Evolutionary conservation across 768 basidiomycete species (phyloP), one percentile per base, ranked within the genome.

Genomic region (Podaxis sp.): DNA sequence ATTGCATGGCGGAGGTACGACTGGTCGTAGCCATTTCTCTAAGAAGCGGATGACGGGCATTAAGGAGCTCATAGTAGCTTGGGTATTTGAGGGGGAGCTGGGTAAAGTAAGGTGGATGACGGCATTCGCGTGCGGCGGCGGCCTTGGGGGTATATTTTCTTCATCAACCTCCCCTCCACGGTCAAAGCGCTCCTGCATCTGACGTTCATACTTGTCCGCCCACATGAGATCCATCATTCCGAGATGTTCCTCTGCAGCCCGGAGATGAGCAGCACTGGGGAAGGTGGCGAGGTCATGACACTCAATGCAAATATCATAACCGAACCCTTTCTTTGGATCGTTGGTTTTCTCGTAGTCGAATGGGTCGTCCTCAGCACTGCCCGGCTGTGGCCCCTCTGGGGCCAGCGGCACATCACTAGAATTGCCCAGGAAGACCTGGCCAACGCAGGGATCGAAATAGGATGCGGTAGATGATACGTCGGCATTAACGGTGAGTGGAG

Each of bases 251-350:
- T 94, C 90, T 7, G 88, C 90, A 2, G 86, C 87, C 56, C 86
- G 81, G 40, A 93, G 73, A 68, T 91, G 88, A 38, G 83, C 78
- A 0, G 80, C 62, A n/a, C 80, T 80, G 0, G 93, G 90, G 73
- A 91, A 89, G 13, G 87, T 86, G 2, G 91, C 91, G 37, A 85
- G 77, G 66, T 95, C 92, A 69, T 91, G 89, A 70, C 91, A 93
- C 75, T 96, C 93, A 64, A 96, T 84, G 72, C 93, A 95, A 48
- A 96, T 84, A 69, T 94, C 89, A 70, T 87, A 95, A 15, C 90
- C 91, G 63, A 82, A 77, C 37, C 87, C 87, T n/a, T 76, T 68
- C 30, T 65, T 66, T 0, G 82, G 81, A 62, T 78, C 72, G 66
- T 83, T 84, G 41, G 78, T 80, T 20, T 68, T 64, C 3, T 60